A percentile compares a stretch with the other conserved stretches of the same genome.
These are phyloP conservation scores for Terfezia claveryi DNA, from an alignment of 495 filamentous ascomycete species.

Conservation along the genomic window DNA sequence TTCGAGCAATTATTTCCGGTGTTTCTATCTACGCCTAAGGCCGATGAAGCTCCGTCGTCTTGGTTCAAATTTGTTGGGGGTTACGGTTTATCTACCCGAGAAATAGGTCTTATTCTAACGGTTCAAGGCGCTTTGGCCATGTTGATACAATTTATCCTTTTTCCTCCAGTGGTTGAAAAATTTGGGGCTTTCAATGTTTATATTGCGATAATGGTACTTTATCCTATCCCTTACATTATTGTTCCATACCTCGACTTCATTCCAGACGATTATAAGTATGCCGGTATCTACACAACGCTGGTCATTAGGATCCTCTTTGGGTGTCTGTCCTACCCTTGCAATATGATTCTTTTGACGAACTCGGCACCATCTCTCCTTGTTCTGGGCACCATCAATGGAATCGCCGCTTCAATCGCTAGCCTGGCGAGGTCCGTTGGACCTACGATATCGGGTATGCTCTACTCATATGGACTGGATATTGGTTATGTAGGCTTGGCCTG, in stretches of 20 bases:
- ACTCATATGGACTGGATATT: constrained; percentile 51
- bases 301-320: constrained; percentile 77
- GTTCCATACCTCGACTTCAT: constrained; percentile 80
- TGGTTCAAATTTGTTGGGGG: constrained; percentile 78
- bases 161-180: constrained; percentile 46
- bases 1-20: constrained; percentile 89
- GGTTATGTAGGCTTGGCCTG: constrained; percentile 75
- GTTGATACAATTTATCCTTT: constrained; percentile 58
- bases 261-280: constrained; percentile 43
- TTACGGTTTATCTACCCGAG: constrained; percentile 56
- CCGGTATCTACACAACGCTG: constrained; percentile 49
- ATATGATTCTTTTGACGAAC: constrained; percentile 65
- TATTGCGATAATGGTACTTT: constrained; percentile 51
- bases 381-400: constrained; percentile 76
- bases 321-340: constrained; percentile 67
- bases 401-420: constrained; percentile 77
- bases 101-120: constrained; percentile 68
- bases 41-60: constrained; percentile 22
- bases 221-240: constrained; percentile 71
- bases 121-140: constrained; percentile 81
- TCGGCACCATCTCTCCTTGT: constrained; percentile 57
- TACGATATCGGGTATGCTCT: constrained; percentile 64
- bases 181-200: constrained; percentile 63
- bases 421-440: constrained; percentile 72
- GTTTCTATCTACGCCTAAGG: constrained; percentile 53